phyloP scores from a whole-genome alignment of 2,329 filamentous ascomycete species.

The Metarhizium album region DNA sequence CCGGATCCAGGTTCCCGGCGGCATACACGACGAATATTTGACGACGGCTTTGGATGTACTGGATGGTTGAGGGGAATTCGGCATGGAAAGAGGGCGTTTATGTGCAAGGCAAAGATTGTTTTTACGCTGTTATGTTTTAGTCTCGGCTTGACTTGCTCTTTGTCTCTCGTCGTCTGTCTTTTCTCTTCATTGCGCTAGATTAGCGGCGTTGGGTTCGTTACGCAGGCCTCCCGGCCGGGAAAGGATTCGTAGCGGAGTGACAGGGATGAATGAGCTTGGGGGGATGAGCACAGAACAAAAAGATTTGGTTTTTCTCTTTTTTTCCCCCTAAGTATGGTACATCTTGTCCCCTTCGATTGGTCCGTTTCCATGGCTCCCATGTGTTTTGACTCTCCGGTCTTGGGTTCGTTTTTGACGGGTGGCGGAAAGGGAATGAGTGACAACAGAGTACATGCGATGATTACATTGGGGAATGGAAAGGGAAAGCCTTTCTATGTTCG shows the following conservation, averaged over 20 bases:
- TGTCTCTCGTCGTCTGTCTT: constrained; percentile 11
- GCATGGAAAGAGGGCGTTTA: not conserved
- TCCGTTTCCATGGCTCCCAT: not conserved
- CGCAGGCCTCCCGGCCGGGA: constrained; percentile 10
- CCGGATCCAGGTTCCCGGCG: not conserved
- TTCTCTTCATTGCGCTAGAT: constrained; percentile 17
- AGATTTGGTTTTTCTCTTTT: not conserved
- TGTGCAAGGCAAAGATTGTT: not conserved
- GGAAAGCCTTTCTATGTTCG: not conserved
- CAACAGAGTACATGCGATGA: not conserved
- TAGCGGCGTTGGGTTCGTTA: constrained; percentile 15
- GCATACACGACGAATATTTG: not conserved
- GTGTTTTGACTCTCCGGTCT: not conserved
- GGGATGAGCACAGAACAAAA: constrained; percentile 3
- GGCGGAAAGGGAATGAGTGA: not conserved
- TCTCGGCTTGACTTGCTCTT: constrained; percentile 9
- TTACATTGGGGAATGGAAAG: not conserved
- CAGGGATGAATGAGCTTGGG: constrained; percentile 8
- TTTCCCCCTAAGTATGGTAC: not conserved
- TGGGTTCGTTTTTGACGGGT: not conserved
- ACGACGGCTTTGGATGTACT: not conserved
- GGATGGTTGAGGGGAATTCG: not conserved
- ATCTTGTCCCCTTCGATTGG: not conserved
- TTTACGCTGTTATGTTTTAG: constrained; percentile 9
- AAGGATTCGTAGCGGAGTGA: constrained; percentile 14